Evolutionary conservation across 2,329 filamentous ascomycete species (phyloP), one percentile per base, ranked within the genome.

Genomic region (Hirsutella thompsonii): DNA sequence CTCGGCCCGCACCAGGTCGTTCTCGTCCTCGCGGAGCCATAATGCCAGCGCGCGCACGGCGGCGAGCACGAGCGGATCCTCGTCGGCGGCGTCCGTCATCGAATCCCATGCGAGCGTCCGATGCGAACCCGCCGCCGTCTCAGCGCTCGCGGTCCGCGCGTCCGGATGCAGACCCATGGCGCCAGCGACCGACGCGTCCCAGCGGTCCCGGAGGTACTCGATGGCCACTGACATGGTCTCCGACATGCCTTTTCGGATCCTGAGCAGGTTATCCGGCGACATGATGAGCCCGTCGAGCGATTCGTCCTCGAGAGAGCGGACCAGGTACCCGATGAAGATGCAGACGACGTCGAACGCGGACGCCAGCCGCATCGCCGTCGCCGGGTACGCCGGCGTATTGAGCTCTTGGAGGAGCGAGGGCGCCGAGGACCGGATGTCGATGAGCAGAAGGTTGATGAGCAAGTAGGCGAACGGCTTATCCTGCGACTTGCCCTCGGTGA

Each of bases 1-100:
- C 49, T 80, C 72, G 38, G 63, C 68, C 10, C 76, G 62, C 32
- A 83, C 52, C 8, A 62, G 57, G 13, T 76, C 70, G 33, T 76
- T 76, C 33, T 83, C 79, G 42, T 84, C 79, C 46, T 84, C 80
- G 8, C 75, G 66, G n/a, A 83, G 60, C 81, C 81, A 84, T 16
- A 83, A 66, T 1, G 76, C 69, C 23, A 83, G 52, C 0, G 72
- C 61, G 36, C 75, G 62, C 19, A 82, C 57, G 0, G 73, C 69
- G 3, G 79, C 70, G 2, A 79, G 64, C 2, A 80, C 63, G 8
- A 83, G 62, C 1, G 74, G 69, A 48, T 84, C 80, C 6, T 68
- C 60, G 2, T 65, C 62, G 3, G 62, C 61, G 23, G 63, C 59
- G 45, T 67, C 61, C 9, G 66, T 64, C 42, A 67, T 65, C 1